Evolutionary conservation across 169 alveolate genomes (phyloP).

Genomic region (Plasmodium cynomolgi): DNA sequence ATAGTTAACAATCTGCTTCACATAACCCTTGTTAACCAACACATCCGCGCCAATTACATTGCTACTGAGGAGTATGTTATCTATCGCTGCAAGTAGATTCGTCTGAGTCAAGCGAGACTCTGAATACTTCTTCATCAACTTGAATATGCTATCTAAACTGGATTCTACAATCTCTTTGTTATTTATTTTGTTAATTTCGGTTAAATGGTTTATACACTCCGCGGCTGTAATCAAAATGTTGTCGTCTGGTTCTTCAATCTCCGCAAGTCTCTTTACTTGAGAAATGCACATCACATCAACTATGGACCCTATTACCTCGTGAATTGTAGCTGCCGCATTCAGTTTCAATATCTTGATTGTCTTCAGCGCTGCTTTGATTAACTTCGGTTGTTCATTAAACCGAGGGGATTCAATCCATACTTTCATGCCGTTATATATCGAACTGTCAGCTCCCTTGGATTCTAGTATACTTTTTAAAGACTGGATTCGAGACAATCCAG

Average conservation of each 20-base stretch:
- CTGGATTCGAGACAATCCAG: constrained; percentile 89
- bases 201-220: constrained; percentile 81
- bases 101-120: constrained; percentile 90
- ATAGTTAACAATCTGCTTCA: constrained; percentile 85
- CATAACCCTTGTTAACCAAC: constrained; percentile 82
- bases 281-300: constrained; percentile 85
- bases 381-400: constrained; percentile 85
- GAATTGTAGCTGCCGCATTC: constrained; percentile 74
- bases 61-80: constrained; percentile 82
- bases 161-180: constrained; percentile 77
- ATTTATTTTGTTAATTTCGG: constrained; percentile 80
- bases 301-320: constrained; percentile 75
- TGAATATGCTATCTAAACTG: constrained; percentile 84
- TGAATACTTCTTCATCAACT: constrained; percentile 87
- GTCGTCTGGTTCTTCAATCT: constrained; percentile 89
- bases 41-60: constrained; percentile 81
- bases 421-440: constrained; percentile 83
- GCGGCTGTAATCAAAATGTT: constrained; percentile 87
- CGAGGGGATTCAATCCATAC: constrained; percentile 87
- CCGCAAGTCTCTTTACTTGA: constrained; percentile 88
- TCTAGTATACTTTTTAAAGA: constrained; percentile 80
- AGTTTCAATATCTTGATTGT: constrained; percentile 82
- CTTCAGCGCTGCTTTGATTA: constrained; percentile 87
- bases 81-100: constrained; percentile 85
- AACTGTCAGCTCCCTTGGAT: constrained; percentile 74